Evolutionary conservation across 768 basidiomycete genomes (phyloP), one percentile per base, ranked within the genome.

Genomic region (Amanita muscaria): DNA sequence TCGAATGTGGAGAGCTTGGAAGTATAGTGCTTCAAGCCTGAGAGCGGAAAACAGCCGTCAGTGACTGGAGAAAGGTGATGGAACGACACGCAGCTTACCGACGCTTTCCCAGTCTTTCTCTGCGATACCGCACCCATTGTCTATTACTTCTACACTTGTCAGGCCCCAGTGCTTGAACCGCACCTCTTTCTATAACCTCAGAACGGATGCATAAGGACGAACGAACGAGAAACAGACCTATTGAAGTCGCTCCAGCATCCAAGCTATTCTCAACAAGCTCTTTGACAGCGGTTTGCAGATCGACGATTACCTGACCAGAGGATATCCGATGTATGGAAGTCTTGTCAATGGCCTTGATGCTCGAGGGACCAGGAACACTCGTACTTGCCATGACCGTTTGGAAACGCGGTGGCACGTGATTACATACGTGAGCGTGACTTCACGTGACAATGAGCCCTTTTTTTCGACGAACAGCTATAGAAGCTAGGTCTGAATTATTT

Each of bases 231-330:
- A 23, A 55, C 80, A 23, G 35, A 88, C 94, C 93, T 32, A 99
- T 77, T 51, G 65, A 79, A 0, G 86, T 91, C 0, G 92, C 88
- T 0, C 85, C 86, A 1, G 96, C 92, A 60, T 99, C 96, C 22
- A 97, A 66, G 47, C 89, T 88, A 59, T 99, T 99, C 64, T 99
- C 96, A 2, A 99, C 77, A 7, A 98, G 77, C 61, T 99, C 96
- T 59, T 98, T 99, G 47, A 97, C 82, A 1, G 91, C 90, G 0
- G 86, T 88, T 58, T 92, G 90, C 1, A 98, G 75, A 59, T 96
- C 91, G 21, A 93, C 72, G 1, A 98, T 86, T 36, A 98, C 94
- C 60, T 98, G 96, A 2, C 94, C 94, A 2, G 90, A 90, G 0
- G 92, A 88, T 43, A 99, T 88, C 43, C 77, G 72, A 60, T 98